These are phyloP conservation scores for Botryotinia globosa DNA, from an alignment of 2,329 filamentous ascomycete genomes.

Conservation along the genomic window DNA sequence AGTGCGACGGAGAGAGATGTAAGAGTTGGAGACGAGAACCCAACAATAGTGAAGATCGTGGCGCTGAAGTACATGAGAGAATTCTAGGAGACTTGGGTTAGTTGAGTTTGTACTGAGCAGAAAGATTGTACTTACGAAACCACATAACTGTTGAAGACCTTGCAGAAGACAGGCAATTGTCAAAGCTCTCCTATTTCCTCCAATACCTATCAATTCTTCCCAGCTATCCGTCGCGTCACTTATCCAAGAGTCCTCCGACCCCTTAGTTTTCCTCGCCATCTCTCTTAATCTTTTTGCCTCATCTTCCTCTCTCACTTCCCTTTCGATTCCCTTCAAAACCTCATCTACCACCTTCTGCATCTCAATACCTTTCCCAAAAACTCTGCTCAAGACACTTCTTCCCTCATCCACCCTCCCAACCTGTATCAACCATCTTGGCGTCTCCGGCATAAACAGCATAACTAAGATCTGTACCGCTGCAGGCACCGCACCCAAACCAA, in stretches of 20 bases:
- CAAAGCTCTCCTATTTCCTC: slow-evolving; percentile 70
- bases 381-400: slow-evolving; percentile 59
- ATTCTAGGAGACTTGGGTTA: slow-evolving; percentile 52
- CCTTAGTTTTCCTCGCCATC: slow-evolving; percentile 29
- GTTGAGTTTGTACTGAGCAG: neutral
- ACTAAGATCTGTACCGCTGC: slow-evolving; percentile 68
- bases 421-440: slow-evolving; percentile 81
- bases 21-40: slow-evolving; percentile 74
- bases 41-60: slow-evolving; percentile 74
- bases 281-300: slow-evolving; percentile 43
- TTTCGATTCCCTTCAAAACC: slow-evolving; percentile 67
- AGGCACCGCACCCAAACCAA: slow-evolving; percentile 77
- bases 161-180: slow-evolving; percentile 84
- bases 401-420: slow-evolving; percentile 62
- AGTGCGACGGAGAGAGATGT: slow-evolving; percentile 77
- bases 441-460: slow-evolving; percentile 77
- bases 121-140: slow-evolving; percentile 57
- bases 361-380: slow-evolving; percentile 53
- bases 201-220: slow-evolving; percentile 54
- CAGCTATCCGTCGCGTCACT: slow-evolving; percentile 43
- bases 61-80: slow-evolving; percentile 90
- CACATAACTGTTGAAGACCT: slow-evolving; percentile 82
- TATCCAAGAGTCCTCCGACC: slow-evolving; percentile 27
- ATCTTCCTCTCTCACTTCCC: slow-evolving; percentile 70
- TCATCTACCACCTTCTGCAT: slow-evolving; percentile 50